Percentiles rank a stretch among this genome's conserved stretches.
Evolutionary conservation across 1,284 basidiomycete species (phyloP).

Genomic region (Microbotryum intermedium): DNA sequence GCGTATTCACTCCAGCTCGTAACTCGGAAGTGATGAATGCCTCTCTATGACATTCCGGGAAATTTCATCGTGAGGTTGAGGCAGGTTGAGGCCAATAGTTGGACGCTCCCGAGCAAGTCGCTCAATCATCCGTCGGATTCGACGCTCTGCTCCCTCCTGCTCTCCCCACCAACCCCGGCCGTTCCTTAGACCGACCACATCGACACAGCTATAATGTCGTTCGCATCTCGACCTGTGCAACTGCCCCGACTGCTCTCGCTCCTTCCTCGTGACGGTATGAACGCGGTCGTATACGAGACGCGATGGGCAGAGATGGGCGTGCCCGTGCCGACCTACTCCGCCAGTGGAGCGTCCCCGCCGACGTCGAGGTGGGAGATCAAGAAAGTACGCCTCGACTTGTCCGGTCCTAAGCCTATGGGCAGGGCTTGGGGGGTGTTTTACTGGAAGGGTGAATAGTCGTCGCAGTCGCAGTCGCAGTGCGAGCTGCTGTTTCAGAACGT

Average conservation of each 20-base stretch:
- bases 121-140: too few species aligned
- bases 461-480: too few species aligned
- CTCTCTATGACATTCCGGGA: too few species aligned
- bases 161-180: too few species aligned
- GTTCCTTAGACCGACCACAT: too few species aligned
- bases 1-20: too few species aligned
- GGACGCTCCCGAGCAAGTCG: too few species aligned
- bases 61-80: too few species aligned
- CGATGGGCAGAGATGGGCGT: slow-evolving; percentile 64
- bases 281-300: slow-evolving; percentile 56
- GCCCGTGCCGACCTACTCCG: slow-evolving; percentile 35
- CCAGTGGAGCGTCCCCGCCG: background rate
- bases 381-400: slow-evolving; percentile 47
- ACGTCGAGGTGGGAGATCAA: slow-evolving; percentile 62
- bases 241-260: slow-evolving; percentile 50
- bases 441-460: slow-evolving; percentile 57
- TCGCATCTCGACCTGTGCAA: background rate
- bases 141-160: too few species aligned
- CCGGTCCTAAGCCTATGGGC: slow-evolving; percentile 60
- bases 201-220: background rate
- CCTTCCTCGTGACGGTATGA: slow-evolving; percentile 56
- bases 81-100: too few species aligned
- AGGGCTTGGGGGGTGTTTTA: slow-evolving; percentile 65
- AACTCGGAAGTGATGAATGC: too few species aligned
- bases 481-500: background rate